Evolutionary conservation across 345 rosid species (phyloP), one percentile per base, ranked within the genome.

Genomic region (Eucalyptus rudis): DNA sequence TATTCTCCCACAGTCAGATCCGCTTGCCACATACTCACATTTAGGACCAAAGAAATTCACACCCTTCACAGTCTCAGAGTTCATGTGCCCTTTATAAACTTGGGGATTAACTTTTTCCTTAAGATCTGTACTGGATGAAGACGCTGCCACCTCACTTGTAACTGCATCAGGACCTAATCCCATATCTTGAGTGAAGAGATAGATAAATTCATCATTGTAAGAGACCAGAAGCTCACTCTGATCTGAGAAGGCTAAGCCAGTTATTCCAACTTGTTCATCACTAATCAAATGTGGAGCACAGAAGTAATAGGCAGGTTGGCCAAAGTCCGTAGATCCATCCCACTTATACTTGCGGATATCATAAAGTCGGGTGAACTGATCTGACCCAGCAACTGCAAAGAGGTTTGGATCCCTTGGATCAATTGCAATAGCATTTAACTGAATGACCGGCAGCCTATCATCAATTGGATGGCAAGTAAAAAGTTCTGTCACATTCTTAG

Each of bases 1-100:
- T 89, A 96, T 94, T 84, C 96, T 93, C 45, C 99, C 99, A 92
- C 99, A 98, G 90, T 98, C 99, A 49, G 99, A 98, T n/a, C 99
- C 99, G 51, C 99, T 98, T 88, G 93, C 95, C 91, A 98, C 99
- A 92, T 96, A 98, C 88, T 98, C 98, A 56, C 95, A 95, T 89
- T 91, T 87, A 17, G 99, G 99, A 89, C 99, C 99, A 88, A 94
- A 95, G 90, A 97, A 98, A 89, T 89, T 94, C 80, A 97, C 99
- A 87, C 97, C 98, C 86, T 98, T 98, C 52, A 98, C 97, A 0
- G 99, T 96, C 91, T 92, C 94, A 88, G 51, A n/a, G 90, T 98
- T 98, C 87, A 87, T 92, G 90, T 97, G 99, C 81, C 99, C 99
- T 90, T 92, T 95, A 58, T 95, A 98, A 89, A 93, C 97, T 90